phyloP scores from a whole-genome alignment of 2,329 filamentous ascomycete genomes.

The Phialophora macrospora region DNA sequence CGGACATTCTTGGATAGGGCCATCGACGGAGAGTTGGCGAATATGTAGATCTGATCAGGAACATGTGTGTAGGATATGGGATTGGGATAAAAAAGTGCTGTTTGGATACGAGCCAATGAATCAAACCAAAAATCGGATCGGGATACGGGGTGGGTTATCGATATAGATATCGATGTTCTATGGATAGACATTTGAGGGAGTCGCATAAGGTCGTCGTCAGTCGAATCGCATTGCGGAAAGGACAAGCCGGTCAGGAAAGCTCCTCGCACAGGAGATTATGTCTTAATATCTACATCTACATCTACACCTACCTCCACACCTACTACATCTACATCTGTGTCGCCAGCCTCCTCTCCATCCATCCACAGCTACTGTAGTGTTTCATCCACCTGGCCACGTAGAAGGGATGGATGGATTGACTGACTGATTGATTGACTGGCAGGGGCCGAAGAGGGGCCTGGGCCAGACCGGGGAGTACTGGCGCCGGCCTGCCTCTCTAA shows the following conservation, averaged over 20 bases:
- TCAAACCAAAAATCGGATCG: neutral
- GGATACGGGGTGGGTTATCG: neutral
- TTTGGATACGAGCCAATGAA: conserved; percentile 5
- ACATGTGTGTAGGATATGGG: neutral
- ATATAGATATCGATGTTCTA: neutral
- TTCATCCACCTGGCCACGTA: no score
- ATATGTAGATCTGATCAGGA: conserved; percentile 67
- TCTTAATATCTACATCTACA: neutral
- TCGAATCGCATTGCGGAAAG: neutral
- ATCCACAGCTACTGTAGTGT: no score
- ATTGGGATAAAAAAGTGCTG: neutral
- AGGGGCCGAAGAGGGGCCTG: no score
- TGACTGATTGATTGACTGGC: no score
- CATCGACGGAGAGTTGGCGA: conserved; percentile 91
- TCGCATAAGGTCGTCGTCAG: neutral
- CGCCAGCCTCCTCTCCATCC: no score
- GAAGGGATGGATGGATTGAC: no score
- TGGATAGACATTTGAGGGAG: neutral
- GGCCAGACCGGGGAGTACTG: no score
- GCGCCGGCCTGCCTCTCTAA: no score
- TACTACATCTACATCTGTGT: neutral
- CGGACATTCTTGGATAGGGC: conserved; percentile 87
- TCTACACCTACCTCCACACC: no score
- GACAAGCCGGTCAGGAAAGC: neutral
- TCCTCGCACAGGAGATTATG: neutral